phyloP scores from a whole-genome alignment of 345 rosid species.

The Salix viminalis region DNA sequence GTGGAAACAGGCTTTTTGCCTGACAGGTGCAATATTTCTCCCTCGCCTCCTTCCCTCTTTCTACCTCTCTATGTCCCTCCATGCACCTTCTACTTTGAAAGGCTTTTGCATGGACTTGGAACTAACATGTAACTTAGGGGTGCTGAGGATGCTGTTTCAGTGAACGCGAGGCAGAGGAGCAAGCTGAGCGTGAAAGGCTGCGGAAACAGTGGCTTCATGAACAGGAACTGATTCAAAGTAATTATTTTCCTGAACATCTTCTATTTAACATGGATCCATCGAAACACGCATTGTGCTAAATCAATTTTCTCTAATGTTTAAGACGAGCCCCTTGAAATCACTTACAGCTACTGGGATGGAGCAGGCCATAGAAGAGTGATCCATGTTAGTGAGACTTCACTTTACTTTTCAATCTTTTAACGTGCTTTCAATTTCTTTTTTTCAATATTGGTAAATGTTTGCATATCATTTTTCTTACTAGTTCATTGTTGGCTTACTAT shows the following conservation, averaged over 20 bases:
- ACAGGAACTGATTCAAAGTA: constrained; percentile 91
- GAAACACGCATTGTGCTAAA: constrained; percentile 14
- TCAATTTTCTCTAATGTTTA: constrained; percentile 15
- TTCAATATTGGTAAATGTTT: background rate
- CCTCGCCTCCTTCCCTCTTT: constrained; percentile 1
- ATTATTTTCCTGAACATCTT: constrained; percentile 1
- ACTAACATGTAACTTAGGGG: constrained; percentile 59
- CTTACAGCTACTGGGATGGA: constrained; percentile 99
- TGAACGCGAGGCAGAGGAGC: constrained; percentile 99
- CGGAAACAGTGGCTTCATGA: constrained; percentile 82
- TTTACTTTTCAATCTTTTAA: background rate
- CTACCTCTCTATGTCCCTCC: background rate
- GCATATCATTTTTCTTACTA: background rate
- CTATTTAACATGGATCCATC: background rate
- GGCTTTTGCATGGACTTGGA: constrained; percentile 16
- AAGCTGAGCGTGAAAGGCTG: constrained; percentile 96
- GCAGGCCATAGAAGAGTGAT: constrained; percentile 91
- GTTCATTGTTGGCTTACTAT: background rate
- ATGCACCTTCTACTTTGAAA: background rate
- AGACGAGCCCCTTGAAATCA: constrained; percentile 94
- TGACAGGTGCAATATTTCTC: constrained; percentile 66
- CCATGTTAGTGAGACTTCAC: constrained; percentile 50
- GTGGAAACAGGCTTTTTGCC: constrained; percentile 97
- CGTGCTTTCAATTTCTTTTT: background rate
- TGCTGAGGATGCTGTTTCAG: constrained; percentile 87